Base-by-base conservation (phyloP, 257 asterid genomes). In the Solanum peruvianum region DNA sequence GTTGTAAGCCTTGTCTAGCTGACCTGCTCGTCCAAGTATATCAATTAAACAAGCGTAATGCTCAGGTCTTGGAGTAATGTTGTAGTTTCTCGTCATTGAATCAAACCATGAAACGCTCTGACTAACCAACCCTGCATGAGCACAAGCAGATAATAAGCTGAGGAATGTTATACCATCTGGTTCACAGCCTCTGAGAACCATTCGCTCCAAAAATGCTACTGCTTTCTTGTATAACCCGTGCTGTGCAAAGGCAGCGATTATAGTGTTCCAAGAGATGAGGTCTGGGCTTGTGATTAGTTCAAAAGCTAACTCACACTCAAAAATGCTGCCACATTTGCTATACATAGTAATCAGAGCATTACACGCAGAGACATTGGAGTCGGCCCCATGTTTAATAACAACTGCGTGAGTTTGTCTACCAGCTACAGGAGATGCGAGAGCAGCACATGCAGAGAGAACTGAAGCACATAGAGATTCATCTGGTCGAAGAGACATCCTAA, bases 11-110 rank as follows among this genome's bases (percentile, higher is more conserved):
- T 77, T 85, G 70, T 85, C 87, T 9, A 88, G 81, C 44, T 41
- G 81, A 23, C 88, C 90, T 3, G 88, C 88, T 64, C 90, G 90
- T 42, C 90, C 90, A 39, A 88, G 85, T 47, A 84, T 45, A 66
- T 85, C 85, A 44, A 88, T 56, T 11, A 88, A 77, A 42, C 90
- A 88, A 37, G 90, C 86, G 71, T 85, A 88, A 31, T 88, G 90
- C 86, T 64, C 87, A 3, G 86, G 33, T n/a, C 84, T 69, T 0
- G 88, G 88, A 66, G 29, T 37, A 71, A 87, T 56, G 31, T 39
- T 71, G 64, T 87, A 82, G 15, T 49, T 82, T 69, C 14, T 87
- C 25, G 49, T 52, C 89, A 87, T 87, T 49, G 75, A 82, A 10
- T 82, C 75, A 71, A 87, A 87, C 89, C 84, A 87, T 16, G 42